Evolutionary conservation across 2,329 filamentous ascomycete genomes (phyloP).

Genomic region (Colletotrichum ledebouriae): DNA sequence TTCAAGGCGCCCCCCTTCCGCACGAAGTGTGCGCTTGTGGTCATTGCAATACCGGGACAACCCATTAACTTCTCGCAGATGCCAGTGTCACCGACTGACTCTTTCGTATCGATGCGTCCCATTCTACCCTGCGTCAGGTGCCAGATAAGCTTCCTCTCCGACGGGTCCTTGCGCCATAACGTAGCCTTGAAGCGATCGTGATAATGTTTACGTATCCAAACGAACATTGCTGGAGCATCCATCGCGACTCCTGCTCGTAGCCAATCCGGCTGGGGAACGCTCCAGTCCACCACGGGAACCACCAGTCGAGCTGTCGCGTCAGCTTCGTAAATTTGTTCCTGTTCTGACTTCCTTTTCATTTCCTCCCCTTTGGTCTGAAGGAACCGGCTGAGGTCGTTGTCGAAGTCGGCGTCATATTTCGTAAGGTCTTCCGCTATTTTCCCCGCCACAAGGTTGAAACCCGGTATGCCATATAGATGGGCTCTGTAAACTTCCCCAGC

Average conservation of each 20-base stretch:
- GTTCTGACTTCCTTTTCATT: slow-evolving; percentile 42
- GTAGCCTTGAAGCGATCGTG: slow-evolving; percentile 22
- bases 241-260: slow-evolving; percentile 6
- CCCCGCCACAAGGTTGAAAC: neutral
- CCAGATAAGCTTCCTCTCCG: slow-evolving; percentile 20
- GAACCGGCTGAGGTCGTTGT: slow-evolving; percentile 46
- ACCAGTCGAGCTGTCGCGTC: slow-evolving; percentile 48
- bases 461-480: neutral
- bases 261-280: slow-evolving; percentile 47
- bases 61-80: neutral
- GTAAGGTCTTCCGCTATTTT: neutral
- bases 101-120: neutral
- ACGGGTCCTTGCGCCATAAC: slow-evolving; percentile 40
- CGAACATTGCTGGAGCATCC: slow-evolving; percentile 46
- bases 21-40: slow-evolving; percentile 20
- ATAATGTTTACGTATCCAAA: slow-evolving; percentile 25
- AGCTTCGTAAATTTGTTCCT: slow-evolving; percentile 48
- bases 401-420: slow-evolving; percentile 39
- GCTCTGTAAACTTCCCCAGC: neutral
- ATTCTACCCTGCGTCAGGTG: slow-evolving; percentile 17
- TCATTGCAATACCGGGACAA: neutral
- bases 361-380: slow-evolving; percentile 41
- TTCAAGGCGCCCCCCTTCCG: neutral
- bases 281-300: slow-evolving; percentile 49
- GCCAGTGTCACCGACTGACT: slow-evolving; percentile 10